These are phyloP conservation scores for Phytophthora pini DNA, from an alignment of 352 stramenopile genomes.

Conservation along the genomic window DNA sequence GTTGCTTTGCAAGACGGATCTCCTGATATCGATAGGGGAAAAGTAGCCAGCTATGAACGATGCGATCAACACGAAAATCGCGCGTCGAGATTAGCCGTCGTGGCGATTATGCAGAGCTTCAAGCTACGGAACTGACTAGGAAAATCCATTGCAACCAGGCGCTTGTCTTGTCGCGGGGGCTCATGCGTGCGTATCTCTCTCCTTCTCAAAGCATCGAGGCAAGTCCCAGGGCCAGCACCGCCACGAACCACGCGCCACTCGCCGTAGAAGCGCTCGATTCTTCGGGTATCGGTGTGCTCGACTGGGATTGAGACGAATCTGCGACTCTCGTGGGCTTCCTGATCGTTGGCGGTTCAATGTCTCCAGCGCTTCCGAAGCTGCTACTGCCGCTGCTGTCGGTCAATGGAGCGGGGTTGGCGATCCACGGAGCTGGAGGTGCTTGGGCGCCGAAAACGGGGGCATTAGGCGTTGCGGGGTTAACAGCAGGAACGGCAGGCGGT, in stretches of 20 bases:
- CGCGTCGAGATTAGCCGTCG: conserved; percentile 34
- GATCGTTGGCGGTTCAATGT: conserved; percentile 19
- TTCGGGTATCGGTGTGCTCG: conserved; percentile 14
- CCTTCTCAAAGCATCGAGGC: conserved; percentile 29
- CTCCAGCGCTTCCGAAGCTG: conserved; percentile 21
- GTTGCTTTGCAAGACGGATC: conserved; percentile 14
- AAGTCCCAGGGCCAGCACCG: conserved; percentile 18
- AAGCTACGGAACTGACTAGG: conserved; percentile 26
- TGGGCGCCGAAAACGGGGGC: conserved; percentile 8
- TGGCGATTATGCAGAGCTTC: conserved; percentile 28
- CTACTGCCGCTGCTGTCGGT: conserved; percentile 21
- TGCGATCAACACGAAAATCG: conserved; percentile 34
- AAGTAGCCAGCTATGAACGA: conserved; percentile 24
- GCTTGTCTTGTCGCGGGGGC: conserved; percentile 30
- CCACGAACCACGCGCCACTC: conserved; percentile 12
- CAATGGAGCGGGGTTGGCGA: conserved; percentile 18
- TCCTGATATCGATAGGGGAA: conserved; percentile 26
- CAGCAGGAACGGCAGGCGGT: neutral
- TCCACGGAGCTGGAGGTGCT: conserved; percentile 11
- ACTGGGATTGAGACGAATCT: conserved; percentile 18
- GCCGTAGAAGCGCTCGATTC: conserved; percentile 16
- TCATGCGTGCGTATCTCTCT: conserved; percentile 30
- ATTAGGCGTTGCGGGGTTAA: no score
- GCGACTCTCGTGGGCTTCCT: conserved; percentile 21
- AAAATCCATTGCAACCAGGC: conserved; percentile 36